These are phyloP conservation scores for Phaeosphaeria sp. DNA, from an alignment of 2,329 filamentous ascomycete species.

Conservation along the genomic window DNA sequence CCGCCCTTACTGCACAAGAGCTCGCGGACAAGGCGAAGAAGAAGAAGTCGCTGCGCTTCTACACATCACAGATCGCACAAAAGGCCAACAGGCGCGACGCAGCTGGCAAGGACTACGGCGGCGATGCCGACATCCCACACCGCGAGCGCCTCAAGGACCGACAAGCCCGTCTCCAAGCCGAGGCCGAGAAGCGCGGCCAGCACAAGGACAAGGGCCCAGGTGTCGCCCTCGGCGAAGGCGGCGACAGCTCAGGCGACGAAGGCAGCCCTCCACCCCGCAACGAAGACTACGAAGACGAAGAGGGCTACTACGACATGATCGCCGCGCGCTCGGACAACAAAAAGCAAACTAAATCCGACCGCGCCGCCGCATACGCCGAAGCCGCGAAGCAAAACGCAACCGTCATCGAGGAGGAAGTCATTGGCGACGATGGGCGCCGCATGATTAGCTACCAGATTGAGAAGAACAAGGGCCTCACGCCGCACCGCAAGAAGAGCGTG, in stretches of 20 bases:
- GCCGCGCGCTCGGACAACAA: conserved; percentile 68
- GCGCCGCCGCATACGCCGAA: conserved; percentile 62
- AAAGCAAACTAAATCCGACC: conserved; percentile 78
- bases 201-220: conserved; percentile 61
- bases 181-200: conserved; percentile 83
- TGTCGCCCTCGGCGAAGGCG: conserved; percentile 69
- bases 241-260: conserved; percentile 71
- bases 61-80: conserved; percentile 96
- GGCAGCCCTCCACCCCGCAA: conserved; percentile 48
- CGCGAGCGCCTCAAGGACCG: conserved; percentile 87
- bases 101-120: conserved; percentile 76
- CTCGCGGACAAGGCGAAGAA: conserved; percentile 86
- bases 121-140: conserved; percentile 84
- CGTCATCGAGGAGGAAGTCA: conserved; percentile 70
- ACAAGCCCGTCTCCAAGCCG: conserved; percentile 83
- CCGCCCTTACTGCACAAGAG: conserved; percentile 75
- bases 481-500: conserved; percentile 90
- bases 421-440: conserved; percentile 86
- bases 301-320: conserved; percentile 91
- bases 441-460: conserved; percentile 93
- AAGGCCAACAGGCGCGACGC: conserved; percentile 85
- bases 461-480: conserved; percentile 96
- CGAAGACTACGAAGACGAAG: conserved; percentile 58
- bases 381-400: conserved; percentile 64
- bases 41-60: conserved; percentile 94